Evolutionary conservation across 2,329 filamentous ascomycete species (phyloP), one percentile per base, ranked within the genome.

Genomic region (Xylaria polymorpha): DNA sequence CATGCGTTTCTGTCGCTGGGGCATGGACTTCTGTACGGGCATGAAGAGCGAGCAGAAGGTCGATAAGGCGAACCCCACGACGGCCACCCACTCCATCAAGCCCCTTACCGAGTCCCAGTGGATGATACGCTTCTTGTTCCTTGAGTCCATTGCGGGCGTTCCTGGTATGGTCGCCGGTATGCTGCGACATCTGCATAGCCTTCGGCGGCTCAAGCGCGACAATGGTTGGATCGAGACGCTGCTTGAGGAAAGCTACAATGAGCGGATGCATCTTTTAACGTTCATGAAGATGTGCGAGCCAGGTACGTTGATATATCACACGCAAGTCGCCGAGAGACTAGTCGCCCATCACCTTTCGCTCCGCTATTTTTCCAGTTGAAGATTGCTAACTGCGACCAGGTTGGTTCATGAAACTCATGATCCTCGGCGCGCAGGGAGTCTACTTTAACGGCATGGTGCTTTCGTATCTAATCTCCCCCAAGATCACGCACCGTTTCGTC

Each of bases 131-230:
- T 95, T 97, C 77, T 88, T 99, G 74, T 99, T 99, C 80, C 87
- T 99, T 41, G 96, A 99, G 80, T 94, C 91, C 58, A 93, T 99
- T 46, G 96, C 96, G 14, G 96, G 94, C 41, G 96, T 98, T 0
- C 96, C 96, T 0, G 96, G 96, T 8, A 98, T 98, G 94, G 95
- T 98, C 0, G 96, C 92, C 0, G 96, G 94, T 25, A 98, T 97
- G 92, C 85, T 98, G 18, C 87, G 96, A 41, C 96, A 99, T 81
- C 85, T 98, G 44, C 90, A 92, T 78, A 94, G 91, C 73, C 87
- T 98, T 76, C 87, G 95, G 53, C 87, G 91, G 35, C 91, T 98
- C 86, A 94, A 94, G 85, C 86, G 95, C 65, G 95, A 98, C 79
- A 97, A 98, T 75, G 96, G 96, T 77, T 98, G 92, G 93, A 98